A percentile compares a stretch with the other conserved stretches of the same genome.
These are phyloP conservation scores for Seminavis robusta DNA, from an alignment of 108 stramenopile species.

Conservation along the genomic window DNA sequence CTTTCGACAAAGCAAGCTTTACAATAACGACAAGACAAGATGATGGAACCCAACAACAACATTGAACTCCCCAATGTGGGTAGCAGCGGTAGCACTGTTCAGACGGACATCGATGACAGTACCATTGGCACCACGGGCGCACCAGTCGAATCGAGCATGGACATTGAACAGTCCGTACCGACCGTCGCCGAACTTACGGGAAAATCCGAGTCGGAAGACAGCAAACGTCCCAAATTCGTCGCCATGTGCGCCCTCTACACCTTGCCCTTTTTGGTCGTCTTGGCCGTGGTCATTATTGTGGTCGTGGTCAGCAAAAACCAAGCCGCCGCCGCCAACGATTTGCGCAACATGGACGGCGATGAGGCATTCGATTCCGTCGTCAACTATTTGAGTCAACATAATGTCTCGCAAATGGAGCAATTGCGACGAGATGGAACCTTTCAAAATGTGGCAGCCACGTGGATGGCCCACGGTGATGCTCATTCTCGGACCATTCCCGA, in stretches of 20 bases:
- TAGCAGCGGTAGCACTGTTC: too few relatives aligned
- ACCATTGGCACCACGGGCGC: too few relatives aligned
- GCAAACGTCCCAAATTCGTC: background rate
- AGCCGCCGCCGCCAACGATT: background rate
- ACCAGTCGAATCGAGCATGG: too few relatives aligned
- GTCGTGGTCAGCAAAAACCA: background rate
- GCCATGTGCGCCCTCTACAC: background rate
- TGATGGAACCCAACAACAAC: too few relatives aligned
- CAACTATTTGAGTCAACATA: background rate
- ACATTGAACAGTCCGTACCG: too few relatives aligned
- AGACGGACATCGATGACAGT: too few relatives aligned
- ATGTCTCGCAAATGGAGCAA: background rate
- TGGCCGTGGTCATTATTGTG: background rate
- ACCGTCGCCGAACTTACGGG: too few relatives aligned
- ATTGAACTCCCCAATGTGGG: too few relatives aligned
- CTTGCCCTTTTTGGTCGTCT: too few relatives aligned
- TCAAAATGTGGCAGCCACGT: conserved; percentile 18
- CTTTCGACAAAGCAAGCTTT: too few relatives aligned
- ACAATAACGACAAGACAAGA: too few relatives aligned
- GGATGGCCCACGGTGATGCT: conserved; percentile 12
- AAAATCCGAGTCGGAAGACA: too few relatives aligned
- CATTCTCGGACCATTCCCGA: background rate
- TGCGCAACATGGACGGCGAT: background rate
- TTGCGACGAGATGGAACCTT: conserved; percentile 1
- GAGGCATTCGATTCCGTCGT: background rate